Percentiles rank a stretch among this genome's conserved stretches.
These are phyloP conservation scores for Rutstroemia sp. DNA, from an alignment of 2,329 filamentous ascomycete genomes.

Conservation along the genomic window DNA sequence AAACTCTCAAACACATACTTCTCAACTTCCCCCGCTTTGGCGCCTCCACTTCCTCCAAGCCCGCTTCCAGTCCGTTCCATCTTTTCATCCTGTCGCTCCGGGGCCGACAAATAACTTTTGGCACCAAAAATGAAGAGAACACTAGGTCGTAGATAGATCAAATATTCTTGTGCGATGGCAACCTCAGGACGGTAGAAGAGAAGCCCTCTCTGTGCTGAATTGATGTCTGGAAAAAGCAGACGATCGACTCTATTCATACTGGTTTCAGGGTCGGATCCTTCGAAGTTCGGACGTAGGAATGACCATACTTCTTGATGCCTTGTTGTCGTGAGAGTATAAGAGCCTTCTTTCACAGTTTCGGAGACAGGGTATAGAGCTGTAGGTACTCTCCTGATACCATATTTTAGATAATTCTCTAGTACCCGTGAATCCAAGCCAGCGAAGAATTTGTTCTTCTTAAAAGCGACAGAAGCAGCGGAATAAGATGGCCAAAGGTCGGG, in stretches of 20 bases:
- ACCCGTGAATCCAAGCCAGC: slow-evolving; percentile 74
- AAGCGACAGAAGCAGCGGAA: slow-evolving; percentile 52
- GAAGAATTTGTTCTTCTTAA: slow-evolving; percentile 67
- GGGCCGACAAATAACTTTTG: slow-evolving; percentile 47
- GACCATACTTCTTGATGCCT: slow-evolving; percentile 85
- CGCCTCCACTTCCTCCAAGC: slow-evolving; percentile 60
- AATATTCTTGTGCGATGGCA: slow-evolving; percentile 41
- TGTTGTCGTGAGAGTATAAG: slow-evolving; percentile 66
- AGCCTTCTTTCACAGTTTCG: slow-evolving; percentile 9
- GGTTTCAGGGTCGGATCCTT: slow-evolving; percentile 38
- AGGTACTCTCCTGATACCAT: slow-evolving; percentile 70
- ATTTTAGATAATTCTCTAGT: slow-evolving; percentile 61
- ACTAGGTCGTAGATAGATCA: slow-evolving; percentile 55
- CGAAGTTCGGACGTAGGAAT: slow-evolving; percentile 56
- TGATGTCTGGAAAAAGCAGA: slow-evolving; percentile 6
- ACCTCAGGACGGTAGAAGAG: slow-evolving; percentile 57
- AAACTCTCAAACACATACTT: slow-evolving; percentile 54
- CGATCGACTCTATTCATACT: slow-evolving; percentile 24
- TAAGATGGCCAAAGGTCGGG: slow-evolving; percentile 78
- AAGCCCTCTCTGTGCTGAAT: slow-evolving; percentile 35
- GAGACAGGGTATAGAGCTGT: slow-evolving; percentile 44
- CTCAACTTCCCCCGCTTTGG: slow-evolving; percentile 54
- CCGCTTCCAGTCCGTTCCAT: slow-evolving; percentile 56
- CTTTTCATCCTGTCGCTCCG: slow-evolving; percentile 45
- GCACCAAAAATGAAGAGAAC: slow-evolving; percentile 64